phyloP scores from a whole-genome alignment of 1,284 basidiomycete genomes.

The Papiliotrema laurentii region DNA sequence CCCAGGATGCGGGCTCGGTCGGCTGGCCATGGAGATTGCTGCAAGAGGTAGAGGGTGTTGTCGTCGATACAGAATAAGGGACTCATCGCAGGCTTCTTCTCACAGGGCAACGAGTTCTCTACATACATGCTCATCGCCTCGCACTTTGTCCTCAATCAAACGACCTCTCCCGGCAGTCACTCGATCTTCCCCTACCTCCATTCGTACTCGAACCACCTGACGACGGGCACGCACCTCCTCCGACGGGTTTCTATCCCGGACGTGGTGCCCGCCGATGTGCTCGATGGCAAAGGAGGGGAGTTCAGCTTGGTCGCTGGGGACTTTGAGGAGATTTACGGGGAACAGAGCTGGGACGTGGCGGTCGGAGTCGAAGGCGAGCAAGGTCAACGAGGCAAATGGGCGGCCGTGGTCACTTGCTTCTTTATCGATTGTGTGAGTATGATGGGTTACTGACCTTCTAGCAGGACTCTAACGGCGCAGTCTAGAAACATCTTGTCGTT shows the following conservation, averaged over 20 bases:
- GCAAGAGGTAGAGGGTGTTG: constrained; percentile 57
- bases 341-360: constrained; percentile 36
- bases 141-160: constrained; percentile 74
- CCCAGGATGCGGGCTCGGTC: constrained; percentile 79
- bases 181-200: constrained; percentile 83
- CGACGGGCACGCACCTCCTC: constrained; percentile 60
- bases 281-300: constrained; percentile 49
- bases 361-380: constrained; percentile 43
- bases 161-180: constrained; percentile 61
- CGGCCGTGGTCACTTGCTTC: constrained; percentile 90
- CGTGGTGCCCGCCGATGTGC: constrained; percentile 68
- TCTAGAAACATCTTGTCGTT: constrained; percentile 91
- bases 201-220: constrained; percentile 73
- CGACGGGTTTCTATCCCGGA: constrained; percentile 72
- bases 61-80: not conserved
- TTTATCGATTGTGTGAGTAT: constrained; percentile 87
- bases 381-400: constrained; percentile 69
- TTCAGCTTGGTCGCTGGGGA: constrained; percentile 89
- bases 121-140: constrained; percentile 87
- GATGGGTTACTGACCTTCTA: no score
- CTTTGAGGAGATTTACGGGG: constrained; percentile 85
- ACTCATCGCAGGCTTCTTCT: constrained; percentile 62
- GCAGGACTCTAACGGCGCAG: constrained; percentile 45
- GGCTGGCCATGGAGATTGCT: constrained; percentile 81
- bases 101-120: constrained; percentile 90